Conservation (phyloP, 148 eudicot species). For the Arbutus unedo region DNA sequence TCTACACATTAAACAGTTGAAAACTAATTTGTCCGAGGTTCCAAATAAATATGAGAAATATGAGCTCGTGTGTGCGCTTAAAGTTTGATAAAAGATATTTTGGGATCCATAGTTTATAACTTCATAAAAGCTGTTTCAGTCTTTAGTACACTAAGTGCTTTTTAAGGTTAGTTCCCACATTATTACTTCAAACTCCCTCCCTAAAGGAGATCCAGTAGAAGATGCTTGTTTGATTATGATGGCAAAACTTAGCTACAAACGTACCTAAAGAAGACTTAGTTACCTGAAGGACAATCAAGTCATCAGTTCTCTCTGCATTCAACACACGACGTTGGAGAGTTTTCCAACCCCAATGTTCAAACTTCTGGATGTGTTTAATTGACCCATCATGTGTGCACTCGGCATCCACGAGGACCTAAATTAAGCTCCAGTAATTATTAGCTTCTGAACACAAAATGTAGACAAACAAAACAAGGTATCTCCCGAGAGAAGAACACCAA, state of each 20-base stretch:
- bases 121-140: background rate
- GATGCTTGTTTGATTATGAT: background rate
- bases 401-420: slow-evolving; percentile 97
- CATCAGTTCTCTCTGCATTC: slow-evolving; percentile 85
- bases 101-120: background rate
- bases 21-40: background rate
- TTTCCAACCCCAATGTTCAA: slow-evolving; percentile 96
- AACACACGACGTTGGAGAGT: slow-evolving; percentile 86
- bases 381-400: slow-evolving; percentile 99
- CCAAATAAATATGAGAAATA: background rate
- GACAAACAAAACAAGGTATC: background rate
- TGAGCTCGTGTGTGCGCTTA: background rate
- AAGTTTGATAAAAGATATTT: background rate
- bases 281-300: slow-evolving; percentile 77
- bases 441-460: slow-evolving; percentile 12
- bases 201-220: background rate
- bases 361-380: slow-evolving; percentile 85
- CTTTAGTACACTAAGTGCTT: background rate
- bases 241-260: background rate
- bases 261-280: background rate
- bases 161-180: background rate
- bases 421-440: slow-evolving; percentile 23
- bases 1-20: background rate
- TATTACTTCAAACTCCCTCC: background rate
- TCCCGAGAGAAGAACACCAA: background rate